A percentile compares a stretch with the other conserved stretches of the same genome.
These are phyloP conservation scores for Ophioceras dolichostomum DNA, from an alignment of 2,329 filamentous ascomycete species.

Conservation along the genomic window DNA sequence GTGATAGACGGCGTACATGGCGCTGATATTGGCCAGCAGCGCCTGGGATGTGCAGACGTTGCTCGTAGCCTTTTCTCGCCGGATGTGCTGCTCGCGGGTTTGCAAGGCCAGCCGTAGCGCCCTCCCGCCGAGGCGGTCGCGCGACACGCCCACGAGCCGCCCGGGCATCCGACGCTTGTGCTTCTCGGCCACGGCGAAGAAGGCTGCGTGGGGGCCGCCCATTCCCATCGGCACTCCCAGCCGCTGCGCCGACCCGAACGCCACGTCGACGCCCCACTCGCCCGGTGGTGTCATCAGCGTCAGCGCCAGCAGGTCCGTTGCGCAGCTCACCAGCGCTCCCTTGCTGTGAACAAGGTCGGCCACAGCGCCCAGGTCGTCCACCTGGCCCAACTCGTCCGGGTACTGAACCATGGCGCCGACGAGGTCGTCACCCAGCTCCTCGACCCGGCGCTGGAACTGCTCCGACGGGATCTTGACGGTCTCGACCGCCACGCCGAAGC, in stretches of 20 bases:
- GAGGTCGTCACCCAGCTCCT: slow-evolving; percentile 66
- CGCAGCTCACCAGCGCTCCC: slow-evolving; percentile 71
- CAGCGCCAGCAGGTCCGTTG: slow-evolving; percentile 78
- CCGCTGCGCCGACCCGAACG: slow-evolving; percentile 84
- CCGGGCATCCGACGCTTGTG: slow-evolving; percentile 93
- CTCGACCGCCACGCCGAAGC: slow-evolving; percentile 77
- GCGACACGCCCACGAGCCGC: slow-evolving; percentile 80
- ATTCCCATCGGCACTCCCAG: slow-evolving; percentile 88
- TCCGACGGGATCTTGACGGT: slow-evolving; percentile 59
- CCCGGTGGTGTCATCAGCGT: slow-evolving; percentile 82
- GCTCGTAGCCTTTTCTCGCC: slow-evolving; percentile 91
- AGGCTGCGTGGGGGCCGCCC: slow-evolving; percentile 91
- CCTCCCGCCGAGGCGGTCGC: slow-evolving; percentile 71
- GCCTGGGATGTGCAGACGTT: slow-evolving; percentile 97
- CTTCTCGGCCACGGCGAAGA: slow-evolving; percentile 85
- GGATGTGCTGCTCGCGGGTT: slow-evolving; percentile 91
- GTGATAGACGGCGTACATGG: slow-evolving; percentile 90
- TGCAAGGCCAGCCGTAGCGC: slow-evolving; percentile 80
- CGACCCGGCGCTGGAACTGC: slow-evolving; percentile 47
- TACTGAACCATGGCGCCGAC: slow-evolving; percentile 93
- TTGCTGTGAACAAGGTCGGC: slow-evolving; percentile 65
- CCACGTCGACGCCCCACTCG: slow-evolving; percentile 90
- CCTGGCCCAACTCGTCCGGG: slow-evolving; percentile 74
- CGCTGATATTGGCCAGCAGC: slow-evolving; percentile 87
- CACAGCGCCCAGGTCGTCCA: slow-evolving; percentile 63